These are phyloP conservation scores for Plasmodium cynomolgi DNA, from an alignment of 169 alveolate genomes.

Conservation along the genomic window DNA sequence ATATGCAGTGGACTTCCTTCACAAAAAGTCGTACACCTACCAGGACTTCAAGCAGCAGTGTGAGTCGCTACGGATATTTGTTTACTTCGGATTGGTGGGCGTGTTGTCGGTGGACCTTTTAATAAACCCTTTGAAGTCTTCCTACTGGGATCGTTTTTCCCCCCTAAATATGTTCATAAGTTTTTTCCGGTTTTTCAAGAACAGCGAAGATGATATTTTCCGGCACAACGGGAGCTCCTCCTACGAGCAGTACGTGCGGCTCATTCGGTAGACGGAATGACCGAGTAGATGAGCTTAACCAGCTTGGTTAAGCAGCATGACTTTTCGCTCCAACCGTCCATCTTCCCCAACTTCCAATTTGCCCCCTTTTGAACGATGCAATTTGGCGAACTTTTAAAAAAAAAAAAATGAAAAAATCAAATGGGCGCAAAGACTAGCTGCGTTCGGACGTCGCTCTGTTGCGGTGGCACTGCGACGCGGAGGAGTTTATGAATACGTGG, in stretches of 20 bases:
- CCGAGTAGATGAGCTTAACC: background rate
- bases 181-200: conserved; percentile 30
- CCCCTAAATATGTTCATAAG: conserved; percentile 65
- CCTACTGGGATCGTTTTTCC: conserved; percentile 80
- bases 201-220: conserved; percentile 18
- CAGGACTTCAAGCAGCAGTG: conserved; percentile 81
- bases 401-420: background rate
- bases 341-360: background rate
- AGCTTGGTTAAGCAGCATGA: background rate
- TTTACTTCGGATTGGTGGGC: conserved; percentile 81
- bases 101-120: conserved; percentile 77
- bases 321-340: background rate
- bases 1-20: conserved; percentile 79
- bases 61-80: conserved; percentile 79
- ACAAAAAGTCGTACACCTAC: conserved; percentile 75
- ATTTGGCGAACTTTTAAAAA: background rate
- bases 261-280: background rate
- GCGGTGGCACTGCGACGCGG: background rate
- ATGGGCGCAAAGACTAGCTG: background rate
- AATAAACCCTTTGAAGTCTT: conserved; percentile 77
- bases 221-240: conserved; percentile 38
- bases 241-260: conserved; percentile 18
- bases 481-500: background rate
- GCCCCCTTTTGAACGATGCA: background rate
- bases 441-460: background rate